Percentiles rank a stretch among this genome's conserved stretches.
phyloP scores from a whole-genome alignment of 1,139 yeast species.

The Taphrina deformans region DNA sequence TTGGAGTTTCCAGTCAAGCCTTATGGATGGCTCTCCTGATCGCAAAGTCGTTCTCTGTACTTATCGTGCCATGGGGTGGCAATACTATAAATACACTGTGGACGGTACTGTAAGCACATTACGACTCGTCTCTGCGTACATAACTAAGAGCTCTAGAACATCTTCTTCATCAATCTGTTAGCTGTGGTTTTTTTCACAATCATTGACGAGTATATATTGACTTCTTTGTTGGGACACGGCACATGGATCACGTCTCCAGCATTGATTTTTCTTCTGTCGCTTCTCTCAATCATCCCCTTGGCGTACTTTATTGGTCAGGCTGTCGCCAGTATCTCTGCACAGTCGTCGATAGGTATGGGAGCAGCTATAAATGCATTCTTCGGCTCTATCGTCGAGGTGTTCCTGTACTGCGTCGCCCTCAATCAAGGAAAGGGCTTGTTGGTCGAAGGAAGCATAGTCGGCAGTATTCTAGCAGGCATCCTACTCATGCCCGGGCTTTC shows the following conservation, averaged over 20 bases:
- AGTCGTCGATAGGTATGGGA: slow-evolving; percentile 99
- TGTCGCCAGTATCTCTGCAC: slow-evolving; percentile 97
- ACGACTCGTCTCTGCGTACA: background rate
- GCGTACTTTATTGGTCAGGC: slow-evolving; percentile 99
- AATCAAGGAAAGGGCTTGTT: slow-evolving; percentile 79
- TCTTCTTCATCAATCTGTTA: slow-evolving; percentile 82
- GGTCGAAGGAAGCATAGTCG: slow-evolving; percentile 97
- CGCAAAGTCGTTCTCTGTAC: slow-evolving; percentile 66
- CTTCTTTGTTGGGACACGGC: slow-evolving; percentile 54
- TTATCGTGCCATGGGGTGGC: slow-evolving; percentile 85
- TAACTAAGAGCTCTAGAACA: slow-evolving; percentile 49
- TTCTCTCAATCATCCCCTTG: slow-evolving; percentile 83
- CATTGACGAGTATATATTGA: slow-evolving; percentile 67
- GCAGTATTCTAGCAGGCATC: slow-evolving; percentile 91
- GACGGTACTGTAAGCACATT: slow-evolving; percentile 67
- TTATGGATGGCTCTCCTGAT: slow-evolving; percentile 44
- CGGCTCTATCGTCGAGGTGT: slow-evolving; percentile 92
- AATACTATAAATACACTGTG: slow-evolving; percentile 90
- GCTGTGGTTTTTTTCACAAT: slow-evolving; percentile 80
- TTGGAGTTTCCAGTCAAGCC: slow-evolving; percentile 40
- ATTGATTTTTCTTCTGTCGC: slow-evolving; percentile 66
- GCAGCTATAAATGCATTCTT: slow-evolving; percentile 97
- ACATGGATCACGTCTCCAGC: slow-evolving; percentile 60
- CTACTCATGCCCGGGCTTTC: slow-evolving; percentile 87
- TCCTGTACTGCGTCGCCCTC: slow-evolving; percentile 86